Percentiles rank a stretch among this genome's conserved stretches.
These are phyloP conservation scores for Fistulina hepatica DNA, from an alignment of 1,284 basidiomycete genomes.

Conservation along the genomic window DNA sequence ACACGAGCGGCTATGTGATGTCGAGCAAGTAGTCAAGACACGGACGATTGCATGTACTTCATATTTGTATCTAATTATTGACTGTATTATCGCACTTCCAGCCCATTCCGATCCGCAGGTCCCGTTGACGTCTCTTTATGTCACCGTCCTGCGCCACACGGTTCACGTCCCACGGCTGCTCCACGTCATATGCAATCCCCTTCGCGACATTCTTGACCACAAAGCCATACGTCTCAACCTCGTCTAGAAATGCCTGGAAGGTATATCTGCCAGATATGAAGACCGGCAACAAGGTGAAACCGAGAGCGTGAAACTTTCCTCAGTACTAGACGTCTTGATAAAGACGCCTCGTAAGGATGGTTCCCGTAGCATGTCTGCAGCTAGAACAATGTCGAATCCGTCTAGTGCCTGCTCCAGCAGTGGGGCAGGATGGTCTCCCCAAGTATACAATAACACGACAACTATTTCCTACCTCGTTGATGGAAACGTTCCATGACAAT, in stretches of 20 bases:
- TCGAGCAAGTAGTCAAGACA: slow-evolving; percentile 71
- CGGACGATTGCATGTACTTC: too few relatives aligned
- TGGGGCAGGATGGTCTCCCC: slow-evolving; percentile 42
- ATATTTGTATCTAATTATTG: too few relatives aligned
- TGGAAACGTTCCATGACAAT: too few relatives aligned
- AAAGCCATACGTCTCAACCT: slow-evolving; percentile 21
- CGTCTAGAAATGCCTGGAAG: slow-evolving; percentile 45
- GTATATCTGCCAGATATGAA: slow-evolving; percentile 68
- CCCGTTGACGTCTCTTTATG: slow-evolving; percentile 52
- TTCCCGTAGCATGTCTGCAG: slow-evolving; percentile 71
- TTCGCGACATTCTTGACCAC: slow-evolving; percentile 34
- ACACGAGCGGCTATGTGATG: slow-evolving; percentile 74
- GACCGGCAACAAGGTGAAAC: slow-evolving; percentile 51
- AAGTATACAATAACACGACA: too few relatives aligned
- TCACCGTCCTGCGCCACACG: slow-evolving; percentile 47
- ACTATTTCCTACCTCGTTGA: too few relatives aligned
- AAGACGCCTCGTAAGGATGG: slow-evolving; percentile 43
- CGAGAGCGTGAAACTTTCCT: slow-evolving; percentile 37
- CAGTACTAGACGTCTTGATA: slow-evolving; percentile 40
- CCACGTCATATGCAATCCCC: slow-evolving; percentile 28
- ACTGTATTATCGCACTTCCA: too few relatives aligned
- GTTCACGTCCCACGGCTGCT: slow-evolving; percentile 42
- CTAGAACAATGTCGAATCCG: slow-evolving; percentile 53
- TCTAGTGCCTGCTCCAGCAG: slow-evolving; percentile 20
- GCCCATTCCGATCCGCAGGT: slow-evolving; percentile 52